A percentile compares a stretch with the other conserved stretches of the same genome.
phyloP scores from a whole-genome alignment of 192 early-diverging fungal species.

The Blastocladiella britannica region DNA sequence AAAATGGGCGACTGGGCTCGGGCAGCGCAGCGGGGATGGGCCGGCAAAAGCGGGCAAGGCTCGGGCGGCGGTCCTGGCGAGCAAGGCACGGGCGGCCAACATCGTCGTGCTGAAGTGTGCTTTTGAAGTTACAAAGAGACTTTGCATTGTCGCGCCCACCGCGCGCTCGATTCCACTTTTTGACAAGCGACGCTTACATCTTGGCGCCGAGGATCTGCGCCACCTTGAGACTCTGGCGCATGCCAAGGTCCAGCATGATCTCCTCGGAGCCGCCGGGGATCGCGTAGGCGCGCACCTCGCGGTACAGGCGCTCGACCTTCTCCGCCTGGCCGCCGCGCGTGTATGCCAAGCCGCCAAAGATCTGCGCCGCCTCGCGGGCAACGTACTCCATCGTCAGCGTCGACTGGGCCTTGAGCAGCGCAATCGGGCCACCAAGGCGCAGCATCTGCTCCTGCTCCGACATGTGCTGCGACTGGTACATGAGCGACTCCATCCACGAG shows the following conservation, averaged over 20 bases:
- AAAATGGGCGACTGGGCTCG: too few relatives aligned
- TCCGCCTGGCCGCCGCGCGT: constrained; percentile 54
- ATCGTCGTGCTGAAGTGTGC: too few relatives aligned
- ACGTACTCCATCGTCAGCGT: constrained; percentile 76
- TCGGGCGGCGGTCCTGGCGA: too few relatives aligned
- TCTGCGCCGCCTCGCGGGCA: constrained; percentile 75
- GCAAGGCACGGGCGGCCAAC: too few relatives aligned
- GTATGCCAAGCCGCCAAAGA: constrained; percentile 69
- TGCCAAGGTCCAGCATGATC: constrained; percentile 73
- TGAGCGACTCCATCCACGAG: constrained; percentile 56
- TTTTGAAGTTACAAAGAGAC: too few relatives aligned
- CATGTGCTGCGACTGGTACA: constrained; percentile 50
- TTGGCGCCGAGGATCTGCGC: constrained; percentile 48
- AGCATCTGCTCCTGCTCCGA: constrained; percentile 40
- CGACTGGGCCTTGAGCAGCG: constrained; percentile 60
- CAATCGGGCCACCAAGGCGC: constrained; percentile 67
- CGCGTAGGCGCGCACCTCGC: constrained; percentile 64
- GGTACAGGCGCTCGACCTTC: constrained; percentile 62
- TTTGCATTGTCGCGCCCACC: too few relatives aligned
- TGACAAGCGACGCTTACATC: too few relatives aligned
- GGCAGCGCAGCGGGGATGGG: too few relatives aligned
- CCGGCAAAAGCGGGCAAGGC: too few relatives aligned
- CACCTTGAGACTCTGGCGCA: constrained; percentile 59
- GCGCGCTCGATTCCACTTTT: too few relatives aligned
- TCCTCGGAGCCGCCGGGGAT: constrained; percentile 76